A percentile compares a stretch with the other conserved stretches of the same genome.
Evolutionary conservation across 192 early-diverging fungal genomes (phyloP).

Genomic region (Umbelopsis sp.): DNA sequence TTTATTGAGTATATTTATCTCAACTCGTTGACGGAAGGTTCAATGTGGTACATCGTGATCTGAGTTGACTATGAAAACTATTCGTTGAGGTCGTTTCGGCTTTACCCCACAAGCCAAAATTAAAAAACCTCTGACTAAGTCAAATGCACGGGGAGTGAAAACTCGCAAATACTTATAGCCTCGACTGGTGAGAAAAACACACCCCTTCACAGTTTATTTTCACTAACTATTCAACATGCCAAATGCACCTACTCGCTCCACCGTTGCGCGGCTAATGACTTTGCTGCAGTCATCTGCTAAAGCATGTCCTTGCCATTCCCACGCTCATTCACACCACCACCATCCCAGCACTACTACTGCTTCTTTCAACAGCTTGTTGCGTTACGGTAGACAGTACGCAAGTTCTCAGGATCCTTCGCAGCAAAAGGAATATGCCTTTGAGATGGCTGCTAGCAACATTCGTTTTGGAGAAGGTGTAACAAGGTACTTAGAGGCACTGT

Average conservation of each 20-base stretch:
- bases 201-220: neutral
- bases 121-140: too few species aligned
- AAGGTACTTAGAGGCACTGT: too few species aligned
- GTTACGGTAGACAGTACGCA: conserved; percentile 40
- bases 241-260: conserved; percentile 37
- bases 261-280: conserved; percentile 32
- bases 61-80: too few species aligned
- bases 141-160: neutral
- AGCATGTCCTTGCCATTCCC: conserved; percentile 38
- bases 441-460: conserved; percentile 90
- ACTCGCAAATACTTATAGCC: neutral
- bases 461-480: conserved; percentile 86
- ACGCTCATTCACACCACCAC: conserved; percentile 37
- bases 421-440: conserved; percentile 69
- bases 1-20: too few species aligned
- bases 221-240: conserved; percentile 22
- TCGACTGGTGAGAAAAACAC: too few species aligned
- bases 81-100: too few species aligned
- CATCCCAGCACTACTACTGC: conserved; percentile 17
- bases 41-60: too few species aligned
- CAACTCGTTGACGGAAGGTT: too few species aligned
- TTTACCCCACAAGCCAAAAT: too few species aligned
- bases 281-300: conserved; percentile 27
- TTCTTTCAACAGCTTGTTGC: conserved; percentile 27
- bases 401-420: conserved; percentile 32